Base-by-base conservation (phyloP, 257 asterid species). In the Capsicum rhomboideum region DNA sequence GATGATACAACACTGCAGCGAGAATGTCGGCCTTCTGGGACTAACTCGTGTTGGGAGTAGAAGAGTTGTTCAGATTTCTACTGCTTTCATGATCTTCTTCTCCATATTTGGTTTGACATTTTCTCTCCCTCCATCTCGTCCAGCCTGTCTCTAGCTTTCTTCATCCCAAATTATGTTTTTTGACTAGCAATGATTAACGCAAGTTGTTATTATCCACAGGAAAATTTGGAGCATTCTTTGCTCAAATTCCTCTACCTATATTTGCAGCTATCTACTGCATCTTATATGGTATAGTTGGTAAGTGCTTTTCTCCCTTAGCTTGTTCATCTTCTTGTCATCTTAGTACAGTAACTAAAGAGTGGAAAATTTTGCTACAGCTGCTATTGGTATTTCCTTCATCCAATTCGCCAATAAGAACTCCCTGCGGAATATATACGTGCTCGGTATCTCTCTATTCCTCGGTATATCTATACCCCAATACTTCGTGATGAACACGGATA, bases 11-110 rank as follows among this genome's bases (percentile, higher is more conserved):
- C 21, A 75, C 68, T 90, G 89, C 93, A 97, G 99, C 31, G 99
- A 97, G 91, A 95, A 97, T 88, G 98, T 97, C 6, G 99, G 99
- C 79, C 98, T 97, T 83, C 91, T 97, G 28, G 99, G 99, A 85
- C 92, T 97, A 80, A 95, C 99, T 84, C 99, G 97, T 42, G 97
- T 97, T 6, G 99, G 99, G 86, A 97, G 99, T 92, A 92, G 99
- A 91, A 90, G 99, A 89, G 98, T 90, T 29, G 99, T 95, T 78
- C 97, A 97, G 87, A 91, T 97, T 87, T 95, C 99, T 53, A 90
- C 94, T 28, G 96, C 90, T 82, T 97, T 97, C 94, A 97, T 97
- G 99, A 83, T 97, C 90, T 97, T 97, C 91, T 97, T 97, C 92
- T 90, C 99, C 10, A 95, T 97, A 91, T 97, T 97, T 63, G 99